Conservation (phyloP, 148 eudicot species). For the Rhododendron henanense region DNA sequence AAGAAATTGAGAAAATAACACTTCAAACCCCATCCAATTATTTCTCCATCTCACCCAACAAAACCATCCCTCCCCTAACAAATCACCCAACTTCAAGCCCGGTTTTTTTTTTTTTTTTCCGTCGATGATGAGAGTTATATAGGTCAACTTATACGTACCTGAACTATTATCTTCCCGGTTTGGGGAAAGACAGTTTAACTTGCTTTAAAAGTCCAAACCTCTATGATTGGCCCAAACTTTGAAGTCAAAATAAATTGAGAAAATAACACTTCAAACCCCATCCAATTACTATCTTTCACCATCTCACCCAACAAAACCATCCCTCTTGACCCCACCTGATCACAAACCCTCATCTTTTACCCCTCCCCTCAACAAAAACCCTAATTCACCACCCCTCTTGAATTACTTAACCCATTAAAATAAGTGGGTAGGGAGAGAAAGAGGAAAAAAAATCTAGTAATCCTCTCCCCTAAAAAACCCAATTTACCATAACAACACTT, state of each 20-base stretch:
- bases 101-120: too few species aligned
- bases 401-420: constrained; percentile 6
- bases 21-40: background rate
- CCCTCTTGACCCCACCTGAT: constrained; percentile 1
- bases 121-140: too few species aligned
- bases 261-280: background rate
- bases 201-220: background rate
- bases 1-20: background rate
- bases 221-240: background rate
- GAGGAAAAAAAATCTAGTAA: background rate
- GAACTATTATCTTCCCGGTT: too few species aligned
- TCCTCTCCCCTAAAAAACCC: background rate
- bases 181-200: background rate
- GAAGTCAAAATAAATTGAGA: background rate
- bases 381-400: constrained; percentile 8
- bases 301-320: background rate
- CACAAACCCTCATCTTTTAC: constrained; percentile 11
- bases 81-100: too few species aligned
- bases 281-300: background rate
- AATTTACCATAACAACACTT: constrained; percentile 9
- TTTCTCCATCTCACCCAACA: background rate
- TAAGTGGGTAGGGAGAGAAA: background rate
- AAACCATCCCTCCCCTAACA: background rate
- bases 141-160: background rate
- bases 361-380: background rate